These are phyloP conservation scores for Parathielavia hyrcaniae DNA, from an alignment of 495 filamentous ascomycete genomes.

Conservation along the genomic window DNA sequence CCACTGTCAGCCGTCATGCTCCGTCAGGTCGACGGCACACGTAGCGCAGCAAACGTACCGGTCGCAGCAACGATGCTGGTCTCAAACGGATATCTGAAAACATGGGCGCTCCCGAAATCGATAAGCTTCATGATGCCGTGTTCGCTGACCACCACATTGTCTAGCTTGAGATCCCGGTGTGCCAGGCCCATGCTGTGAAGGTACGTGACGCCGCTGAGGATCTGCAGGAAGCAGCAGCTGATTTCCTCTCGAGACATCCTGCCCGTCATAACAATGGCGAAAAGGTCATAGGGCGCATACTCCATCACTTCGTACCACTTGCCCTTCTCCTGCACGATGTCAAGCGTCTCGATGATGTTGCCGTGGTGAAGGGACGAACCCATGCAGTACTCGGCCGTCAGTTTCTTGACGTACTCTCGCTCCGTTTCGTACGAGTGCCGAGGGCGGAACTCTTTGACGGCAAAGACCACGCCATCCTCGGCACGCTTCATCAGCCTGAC, in stretches of 20 bases:
- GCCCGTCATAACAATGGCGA: conserved; percentile 98
- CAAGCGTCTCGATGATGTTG: conserved; percentile 96
- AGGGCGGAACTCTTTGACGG: conserved; percentile 93
- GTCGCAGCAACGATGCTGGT: conserved; percentile 78
- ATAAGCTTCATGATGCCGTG: conserved; percentile 99
- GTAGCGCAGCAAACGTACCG: conserved; percentile 51
- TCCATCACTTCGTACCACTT: conserved; percentile 99
- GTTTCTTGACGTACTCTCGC: conserved; percentile 95
- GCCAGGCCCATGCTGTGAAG: conserved; percentile 93
- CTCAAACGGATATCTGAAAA: conserved; percentile 97
- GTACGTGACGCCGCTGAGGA: conserved; percentile 94
- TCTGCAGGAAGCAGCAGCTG: conserved; percentile 86
- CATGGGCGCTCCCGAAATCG: conserved; percentile 95
- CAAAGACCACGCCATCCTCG: conserved; percentile 86
- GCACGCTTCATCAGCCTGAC: conserved; percentile 90
- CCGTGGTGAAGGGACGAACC: conserved; percentile 95
- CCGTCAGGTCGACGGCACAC: neutral
- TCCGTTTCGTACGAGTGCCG: conserved; percentile 89
- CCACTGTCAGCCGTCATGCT: conserved; percentile 10
- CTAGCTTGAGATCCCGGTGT: conserved; percentile 92
- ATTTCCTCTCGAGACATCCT: conserved; percentile 94
- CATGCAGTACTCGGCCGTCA: conserved; percentile 99
- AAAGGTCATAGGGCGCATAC: conserved; percentile 94
- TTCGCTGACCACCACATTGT: conserved; percentile 97
- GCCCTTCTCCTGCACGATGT: conserved; percentile 90